Evolutionary conservation across 2,329 filamentous ascomycete species (phyloP).

Genomic region (Claviceps paspali): DNA sequence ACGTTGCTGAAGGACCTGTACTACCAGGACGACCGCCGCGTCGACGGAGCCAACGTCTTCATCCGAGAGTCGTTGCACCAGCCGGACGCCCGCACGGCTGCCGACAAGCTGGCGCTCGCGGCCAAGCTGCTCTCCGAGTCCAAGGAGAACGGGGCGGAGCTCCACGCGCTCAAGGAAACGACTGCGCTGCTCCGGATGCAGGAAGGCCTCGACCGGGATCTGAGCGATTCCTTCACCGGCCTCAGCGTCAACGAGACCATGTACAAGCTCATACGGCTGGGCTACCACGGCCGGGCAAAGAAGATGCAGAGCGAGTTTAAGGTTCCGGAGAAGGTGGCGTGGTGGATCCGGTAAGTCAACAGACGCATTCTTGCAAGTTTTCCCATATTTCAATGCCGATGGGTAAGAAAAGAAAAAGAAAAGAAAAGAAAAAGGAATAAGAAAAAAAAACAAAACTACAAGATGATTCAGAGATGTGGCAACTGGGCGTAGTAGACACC

Average conservation of each 20-base stretch:
- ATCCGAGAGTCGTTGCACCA: constrained; percentile 70
- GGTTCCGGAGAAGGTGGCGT: constrained; percentile 75
- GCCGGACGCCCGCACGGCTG: constrained; percentile 49
- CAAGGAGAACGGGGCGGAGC: constrained; percentile 62
- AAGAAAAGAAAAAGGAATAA: no score
- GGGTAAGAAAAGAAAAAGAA: no score
- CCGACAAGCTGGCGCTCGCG: constrained; percentile 80
- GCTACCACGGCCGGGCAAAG: constrained; percentile 70
- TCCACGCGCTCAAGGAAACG: constrained; percentile 65
- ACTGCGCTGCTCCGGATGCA: constrained; percentile 70
- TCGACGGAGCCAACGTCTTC: constrained; percentile 79
- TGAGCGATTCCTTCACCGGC: constrained; percentile 63
- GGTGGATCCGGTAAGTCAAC: constrained; percentile 63
- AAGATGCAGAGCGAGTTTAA: constrained; percentile 89
- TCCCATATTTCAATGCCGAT: no score
- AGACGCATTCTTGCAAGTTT: no score
- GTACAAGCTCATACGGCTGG: constrained; percentile 69
- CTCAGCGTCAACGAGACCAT: constrained; percentile 84
- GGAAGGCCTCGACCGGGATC: constrained; percentile 71
- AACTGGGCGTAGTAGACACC: no score
- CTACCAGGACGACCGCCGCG: constrained; percentile 86
- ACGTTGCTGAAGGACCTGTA: constrained; percentile 84
- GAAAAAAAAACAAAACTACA: no score
- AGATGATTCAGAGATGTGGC: no score
- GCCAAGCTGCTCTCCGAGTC: constrained; percentile 70